phyloP scores from a whole-genome alignment of 148 eudicot species.

The Fagopyrum esculentum region DNA sequence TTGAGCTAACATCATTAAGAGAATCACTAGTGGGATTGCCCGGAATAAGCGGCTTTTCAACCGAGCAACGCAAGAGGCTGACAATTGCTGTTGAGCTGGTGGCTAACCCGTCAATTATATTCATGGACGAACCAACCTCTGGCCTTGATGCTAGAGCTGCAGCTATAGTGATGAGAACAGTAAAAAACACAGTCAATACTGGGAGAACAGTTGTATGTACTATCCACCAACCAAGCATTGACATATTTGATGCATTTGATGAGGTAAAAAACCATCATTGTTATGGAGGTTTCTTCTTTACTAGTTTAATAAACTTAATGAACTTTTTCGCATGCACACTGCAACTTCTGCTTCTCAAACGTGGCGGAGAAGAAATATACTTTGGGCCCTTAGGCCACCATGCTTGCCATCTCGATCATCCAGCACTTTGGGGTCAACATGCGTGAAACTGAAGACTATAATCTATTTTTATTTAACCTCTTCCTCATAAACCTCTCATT shows the following conservation, averaged over 20 bases:
- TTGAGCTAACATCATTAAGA: constrained; percentile 13
- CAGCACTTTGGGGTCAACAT: constrained; percentile 17
- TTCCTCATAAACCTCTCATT: not conserved
- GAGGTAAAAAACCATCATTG: not conserved
- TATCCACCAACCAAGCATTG: no score
- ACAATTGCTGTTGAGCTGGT: no score
- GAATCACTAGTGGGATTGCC: constrained; percentile 15
- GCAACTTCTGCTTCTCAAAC: constrained; percentile 14
- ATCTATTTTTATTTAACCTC: not conserved
- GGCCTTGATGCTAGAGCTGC: no score
- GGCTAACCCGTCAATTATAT: no score
- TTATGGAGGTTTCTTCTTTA: not conserved
- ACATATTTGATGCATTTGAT: no score
- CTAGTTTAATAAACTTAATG: no score
- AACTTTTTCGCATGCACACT: not conserved
- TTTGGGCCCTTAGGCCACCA: constrained; percentile 16
- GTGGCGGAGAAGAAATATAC: constrained; percentile 17
- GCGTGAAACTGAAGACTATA: no score
- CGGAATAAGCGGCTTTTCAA: constrained; percentile 11
- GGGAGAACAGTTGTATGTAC: no score
- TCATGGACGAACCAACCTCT: no score
- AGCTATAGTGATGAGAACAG: no score
- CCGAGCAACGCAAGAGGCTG: not conserved
- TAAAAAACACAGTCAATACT: no score
- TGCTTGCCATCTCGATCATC: constrained; percentile 15